Evolutionary conservation across 805 yeast species (phyloP), one percentile per base, ranked within the genome.

Genomic region (Sugiyamaella americana): DNA sequence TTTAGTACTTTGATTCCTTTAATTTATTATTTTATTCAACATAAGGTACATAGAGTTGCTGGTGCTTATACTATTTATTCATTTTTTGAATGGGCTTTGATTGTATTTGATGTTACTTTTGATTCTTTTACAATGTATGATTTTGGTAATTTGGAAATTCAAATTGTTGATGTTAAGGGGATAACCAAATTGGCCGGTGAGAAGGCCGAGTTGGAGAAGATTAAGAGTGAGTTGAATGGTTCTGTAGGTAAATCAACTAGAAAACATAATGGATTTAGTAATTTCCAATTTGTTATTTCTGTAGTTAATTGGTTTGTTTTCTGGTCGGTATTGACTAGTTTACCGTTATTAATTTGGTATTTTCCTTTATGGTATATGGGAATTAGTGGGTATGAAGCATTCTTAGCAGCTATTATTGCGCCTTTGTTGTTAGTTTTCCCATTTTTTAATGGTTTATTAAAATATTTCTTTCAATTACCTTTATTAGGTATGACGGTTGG

Each of bases 331-430:
- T 53, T 79, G 37, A 84, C 98, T 2, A 78, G 96, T 0, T 70
- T 93, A 49, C 83, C 87, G 38, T 75, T 93, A 47, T 80, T 93
- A 59, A 80, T 93, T 43, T 93, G 98, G 98, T 87, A 86, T 69
- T 93, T 93, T 73, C 98, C 98, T 8, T 71, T 93, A 52, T 93
- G 98, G 98, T 78, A 84, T 61, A 88, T 93, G 97, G 98, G 97
- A 4, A 83, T 93, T 47, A 84, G 95, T 1, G 98, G 98, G 3
- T 89, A 85, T 62, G 98, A 93, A 66, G 84, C 84, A 0, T 74
- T 80, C 2, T 71, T 87, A 40, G 60, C 78, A 4, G 67, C 79
- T 19, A 24, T 50, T 18, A 45, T 79, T 8, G 73, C 84, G 2
- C 87, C 95, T 1, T 49, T 81, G 11, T 36, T 84, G 2, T 66